These are phyloP conservation scores for Umbelopsis isabellina DNA, from an alignment of 192 early-diverging fungal species.

Conservation along the genomic window DNA sequence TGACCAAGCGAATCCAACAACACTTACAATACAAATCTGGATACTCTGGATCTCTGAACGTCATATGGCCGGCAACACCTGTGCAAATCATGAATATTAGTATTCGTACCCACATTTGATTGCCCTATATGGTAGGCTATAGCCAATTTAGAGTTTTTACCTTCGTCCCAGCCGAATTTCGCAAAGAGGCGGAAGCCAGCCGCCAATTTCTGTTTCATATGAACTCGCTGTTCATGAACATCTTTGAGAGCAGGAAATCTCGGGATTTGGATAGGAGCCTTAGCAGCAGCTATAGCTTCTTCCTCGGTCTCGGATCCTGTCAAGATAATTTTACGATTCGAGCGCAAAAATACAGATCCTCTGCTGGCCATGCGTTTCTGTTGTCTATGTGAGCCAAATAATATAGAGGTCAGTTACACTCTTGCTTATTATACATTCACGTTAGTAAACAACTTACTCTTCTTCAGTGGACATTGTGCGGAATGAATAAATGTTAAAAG, in stretches of 20 bases:
- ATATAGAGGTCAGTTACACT: too few relatives aligned
- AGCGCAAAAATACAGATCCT: constrained; percentile 27
- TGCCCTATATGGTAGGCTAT: background rate
- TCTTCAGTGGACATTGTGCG: too few relatives aligned
- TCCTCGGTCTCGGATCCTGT: constrained; percentile 42
- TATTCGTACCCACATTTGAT: background rate
- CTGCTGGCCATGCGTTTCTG: background rate
- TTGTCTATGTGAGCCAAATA: too few relatives aligned
- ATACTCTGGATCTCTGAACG: constrained; percentile 61
- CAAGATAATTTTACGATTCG: constrained; percentile 32
- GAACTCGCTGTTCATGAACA: constrained; percentile 54
- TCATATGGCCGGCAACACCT: constrained; percentile 65
- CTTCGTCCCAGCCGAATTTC: constrained; percentile 60
- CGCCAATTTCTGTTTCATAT: constrained; percentile 61
- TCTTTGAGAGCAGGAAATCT: constrained; percentile 45
- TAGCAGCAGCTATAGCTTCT: constrained; percentile 44
- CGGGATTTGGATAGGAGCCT: constrained; percentile 49
- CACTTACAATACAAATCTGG: constrained; percentile 57
- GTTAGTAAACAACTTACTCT: too few relatives aligned
- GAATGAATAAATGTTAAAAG: too few relatives aligned
- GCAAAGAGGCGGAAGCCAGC: constrained; percentile 61
- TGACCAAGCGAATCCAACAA: too few relatives aligned
- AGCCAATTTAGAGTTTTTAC: background rate
- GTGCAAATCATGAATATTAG: background rate
- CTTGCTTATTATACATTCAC: too few relatives aligned